Evolutionary conservation across 257 asterid species (phyloP), one percentile per base, ranked within the genome.

Genomic region (Nicotiana otophora): DNA sequence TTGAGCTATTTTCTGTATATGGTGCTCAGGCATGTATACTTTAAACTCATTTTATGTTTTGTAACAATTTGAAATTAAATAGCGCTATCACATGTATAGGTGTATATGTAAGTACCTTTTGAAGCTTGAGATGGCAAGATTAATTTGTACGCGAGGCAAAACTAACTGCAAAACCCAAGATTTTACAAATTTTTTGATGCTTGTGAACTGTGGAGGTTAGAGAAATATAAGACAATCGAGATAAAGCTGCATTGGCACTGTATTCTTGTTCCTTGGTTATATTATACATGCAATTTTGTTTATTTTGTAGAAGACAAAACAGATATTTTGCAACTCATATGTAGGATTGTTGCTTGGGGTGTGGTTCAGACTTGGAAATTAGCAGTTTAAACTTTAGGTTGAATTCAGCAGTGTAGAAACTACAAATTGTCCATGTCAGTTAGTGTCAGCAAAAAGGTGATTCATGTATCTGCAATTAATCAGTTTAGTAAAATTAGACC

Each of bases 1-100:
- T 93, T 58, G 95, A 92, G 85, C 86, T 92, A 20, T 91, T 88
- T 86, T 92, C 97, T 1, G 90, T 90, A 80, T 92, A 93, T 48
- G 98, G 98, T 68, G 86, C 83, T 84, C 98, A 92, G 97, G 98
- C 88, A 90, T 83, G 95, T 90, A 74, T 31, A 64, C 20, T 7
- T 72, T 81, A 34, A 57, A 30, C 4, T 51, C 79, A 33, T 42
- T 55, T 42, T 9, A 61, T 76, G 7, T 72, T 63, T 63, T 82
- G 65, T 58, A 70, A 34, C 15, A 19, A 31, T 42, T 5, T 19
- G 46, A 15, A 53, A 20, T 26, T 2, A 12, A 53, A 53, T 53
- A 53, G 19, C 19, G 6, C 19, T 53, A 14, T 53, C 15, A 14
- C 19, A 53, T 11, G n/a, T 48, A 48, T 48, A 26, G 20, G 3